Evolutionary conservation across 257 asterid genomes (phyloP), one percentile per base, ranked within the genome.

Genomic region (Ilex asprella): DNA sequence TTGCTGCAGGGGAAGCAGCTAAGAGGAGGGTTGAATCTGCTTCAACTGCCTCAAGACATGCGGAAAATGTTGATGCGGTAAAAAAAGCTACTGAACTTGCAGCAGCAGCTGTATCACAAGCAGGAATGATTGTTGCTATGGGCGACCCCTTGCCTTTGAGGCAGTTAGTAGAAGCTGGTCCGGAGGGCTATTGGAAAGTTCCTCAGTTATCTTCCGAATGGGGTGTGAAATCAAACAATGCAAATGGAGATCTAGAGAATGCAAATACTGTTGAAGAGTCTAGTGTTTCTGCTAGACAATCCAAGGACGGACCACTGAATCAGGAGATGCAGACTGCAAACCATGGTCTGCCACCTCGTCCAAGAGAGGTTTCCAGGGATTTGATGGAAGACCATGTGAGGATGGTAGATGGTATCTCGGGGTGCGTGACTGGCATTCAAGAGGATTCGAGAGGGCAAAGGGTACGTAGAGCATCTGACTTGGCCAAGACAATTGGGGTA

Each of bases 81-180:
- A 84, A 90, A 9, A 94, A 78, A 71, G 97, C 99, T 39, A 96
- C 97, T 30, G 97, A 90, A 79, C 74, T 94, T 75, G 94, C 99
- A 60, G 86, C 97, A 62, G 96, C 87, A 73, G 99, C 99, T 12
- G 95, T 94, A 57, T 82, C 95, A 58, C 99, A 90, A 70, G 86
- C 91, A 51, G 97, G 96, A 57, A 87, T 80, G 73, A 77, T 89
- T 84, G 96, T 84, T 29, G 78, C 95, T n/a, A 77, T 93, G 80
- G 84, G 81, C 30, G 89, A 94, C 68, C 95, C 97, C 32, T 76
- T 90, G 77, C 76, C 92, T 21, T 71, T 90, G 76, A 76, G 66
- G 53, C 79, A 82, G 62, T 74, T 89, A 59, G 86, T 79, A 16
- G 84, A 82, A 72, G 89, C 85, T 1, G 96, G 97, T 39, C 97